Base-by-base conservation (phyloP, 2,329 filamentous ascomycete genomes). In the Colletotrichum scovillei region DNA sequence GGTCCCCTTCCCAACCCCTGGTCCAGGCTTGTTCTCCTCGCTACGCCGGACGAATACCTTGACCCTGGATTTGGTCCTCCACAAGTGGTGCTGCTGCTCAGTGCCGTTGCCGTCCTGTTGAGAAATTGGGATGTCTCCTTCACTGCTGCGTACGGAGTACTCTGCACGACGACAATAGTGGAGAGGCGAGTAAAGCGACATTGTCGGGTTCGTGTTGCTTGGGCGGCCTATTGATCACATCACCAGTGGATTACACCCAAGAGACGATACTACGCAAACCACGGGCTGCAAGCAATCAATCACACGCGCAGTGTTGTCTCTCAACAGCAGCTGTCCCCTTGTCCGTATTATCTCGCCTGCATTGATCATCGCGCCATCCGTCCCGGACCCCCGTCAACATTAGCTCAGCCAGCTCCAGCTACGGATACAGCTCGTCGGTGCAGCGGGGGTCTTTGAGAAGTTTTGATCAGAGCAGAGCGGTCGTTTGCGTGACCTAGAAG, bases 71-170 rank as follows among this genome's bases (percentile, higher is more conserved):
- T 35, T 58, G 42, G 8, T 28, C 60, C 60, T 59, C 65, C 65
- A n/a, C 38, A 53, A 63, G 16, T 14, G 38, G 53, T 63, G 69
- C 58, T 63, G 38, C 42, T 49, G 67, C 58, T 12, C 49, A 32
- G 46, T 63, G 49, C 58, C 66, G 65, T 52, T 58, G 58, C 58
- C 66, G 66, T 58, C 60, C 38, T 59, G 32, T 46, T 42, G 56
- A 71, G 63, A 46, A 52, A 26, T 42, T 67, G n/a, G 24, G 46
- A n/a, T 38, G 5, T 26, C 22, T 56, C 26, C 5, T 28, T 24
- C 53, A 28, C 53, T 22, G 26, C 53, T 4, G 19, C 42, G 19
- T 49, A 19, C 19, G 42, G 32, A 12, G 32, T 35, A 35, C 11
- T 35, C 53, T 26, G n/a, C 53, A 30, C 28, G 30, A 19, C 26